phyloP scores from a whole-genome alignment of 768 basidiomycete genomes.

The Leccinellum luteum region DNA sequence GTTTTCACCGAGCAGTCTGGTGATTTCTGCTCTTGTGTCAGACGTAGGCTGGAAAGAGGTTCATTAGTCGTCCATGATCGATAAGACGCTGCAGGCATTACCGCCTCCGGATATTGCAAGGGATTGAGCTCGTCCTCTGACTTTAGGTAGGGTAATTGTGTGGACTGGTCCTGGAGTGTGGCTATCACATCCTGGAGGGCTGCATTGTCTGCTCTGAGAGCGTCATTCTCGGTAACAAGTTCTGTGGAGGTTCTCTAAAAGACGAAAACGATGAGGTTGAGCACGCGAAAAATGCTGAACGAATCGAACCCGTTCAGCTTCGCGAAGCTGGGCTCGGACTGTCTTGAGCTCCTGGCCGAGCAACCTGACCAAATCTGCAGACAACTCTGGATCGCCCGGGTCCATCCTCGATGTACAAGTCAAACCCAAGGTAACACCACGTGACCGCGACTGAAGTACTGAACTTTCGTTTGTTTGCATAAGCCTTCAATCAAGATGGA shows the following conservation, averaged over 20 bases:
- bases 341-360: conserved; percentile 25
- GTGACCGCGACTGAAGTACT: neutral
- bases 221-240: conserved; percentile 15
- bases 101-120: conserved; percentile 11
- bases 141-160: conserved; percentile 14
- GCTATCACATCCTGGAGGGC: conserved; percentile 14
- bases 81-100: neutral
- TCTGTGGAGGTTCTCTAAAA: conserved; percentile 10
- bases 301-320: conserved; percentile 18
- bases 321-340: conserved; percentile 20
- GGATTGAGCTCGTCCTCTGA: conserved; percentile 6
- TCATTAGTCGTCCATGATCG: conserved; percentile 4
- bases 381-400: conserved; percentile 28
- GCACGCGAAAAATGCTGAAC: neutral
- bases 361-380: conserved; percentile 26
- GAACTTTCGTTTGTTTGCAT: no score
- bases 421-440: neutral
- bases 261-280: neutral
- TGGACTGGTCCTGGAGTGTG: conserved; percentile 11
- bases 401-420: conserved; percentile 12
- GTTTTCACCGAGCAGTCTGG: conserved; percentile 14
- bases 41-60: conserved; percentile 5
- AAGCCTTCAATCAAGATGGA: conserved; percentile 1
- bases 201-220: conserved; percentile 20
- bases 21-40: conserved; percentile 10